Conservation (phyloP, 1,284 basidiomycete genomes). For the Bjerkandera adusta region DNA sequence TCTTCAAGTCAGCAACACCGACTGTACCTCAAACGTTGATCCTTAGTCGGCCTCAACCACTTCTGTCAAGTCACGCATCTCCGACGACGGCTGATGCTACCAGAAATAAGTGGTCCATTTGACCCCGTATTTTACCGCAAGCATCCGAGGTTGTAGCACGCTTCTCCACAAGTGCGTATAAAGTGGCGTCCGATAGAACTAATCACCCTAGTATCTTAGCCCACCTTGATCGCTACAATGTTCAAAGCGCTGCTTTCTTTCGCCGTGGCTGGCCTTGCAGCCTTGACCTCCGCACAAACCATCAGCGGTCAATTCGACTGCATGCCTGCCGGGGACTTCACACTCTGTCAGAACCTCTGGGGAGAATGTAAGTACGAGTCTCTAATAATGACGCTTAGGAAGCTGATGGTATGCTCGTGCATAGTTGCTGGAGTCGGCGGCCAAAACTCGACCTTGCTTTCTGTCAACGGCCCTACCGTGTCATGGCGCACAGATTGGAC, state of each 20-base stretch:
- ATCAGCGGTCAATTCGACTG: slow-evolving; percentile 46
- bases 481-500: slow-evolving; percentile 55
- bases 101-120: too few relatives aligned
- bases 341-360: slow-evolving; percentile 59
- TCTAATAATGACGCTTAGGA: not conserved
- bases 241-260: slow-evolving; percentile 18
- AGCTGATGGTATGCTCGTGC: not conserved
- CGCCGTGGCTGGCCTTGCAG: slow-evolving; percentile 19
- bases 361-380: slow-evolving; percentile 35
- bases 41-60: too few relatives aligned
- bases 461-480: slow-evolving; percentile 38
- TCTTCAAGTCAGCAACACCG: not conserved
- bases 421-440: slow-evolving; percentile 45
- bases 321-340: slow-evolving; percentile 43
- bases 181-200: too few relatives aligned
- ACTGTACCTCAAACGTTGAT: not conserved
- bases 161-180: not conserved
- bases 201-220: not conserved
- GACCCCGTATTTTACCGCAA: slow-evolving; percentile 1
- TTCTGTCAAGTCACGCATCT: too few relatives aligned
- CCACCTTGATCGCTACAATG: slow-evolving; percentile 13
- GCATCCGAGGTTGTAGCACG: slow-evolving; percentile 16
- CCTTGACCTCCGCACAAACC: slow-evolving; percentile 27
- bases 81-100: too few relatives aligned
- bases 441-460: slow-evolving; percentile 48